phyloP scores from a whole-genome alignment of 2,329 filamentous ascomycete genomes.

The Penicillium hordei region DNA sequence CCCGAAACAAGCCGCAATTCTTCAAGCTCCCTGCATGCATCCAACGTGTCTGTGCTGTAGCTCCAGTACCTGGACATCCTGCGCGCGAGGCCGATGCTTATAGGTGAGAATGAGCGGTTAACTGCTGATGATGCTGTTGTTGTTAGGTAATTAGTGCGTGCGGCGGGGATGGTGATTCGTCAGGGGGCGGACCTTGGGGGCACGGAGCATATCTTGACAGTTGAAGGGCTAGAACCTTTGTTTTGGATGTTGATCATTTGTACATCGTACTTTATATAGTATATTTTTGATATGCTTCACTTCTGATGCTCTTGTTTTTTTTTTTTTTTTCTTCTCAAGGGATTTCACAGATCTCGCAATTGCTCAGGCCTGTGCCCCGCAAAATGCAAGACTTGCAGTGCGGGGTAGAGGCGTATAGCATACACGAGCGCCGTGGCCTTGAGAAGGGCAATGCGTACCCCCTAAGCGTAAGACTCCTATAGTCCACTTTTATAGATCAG shows the following conservation, averaged over 20 bases:
- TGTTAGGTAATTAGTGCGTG: slow-evolving; percentile 37
- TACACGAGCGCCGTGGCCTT: neutral
- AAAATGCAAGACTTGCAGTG: slow-evolving; percentile 27
- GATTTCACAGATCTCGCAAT: slow-evolving; percentile 16
- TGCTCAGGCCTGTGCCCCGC: slow-evolving; percentile 22
- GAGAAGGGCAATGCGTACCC: neutral
- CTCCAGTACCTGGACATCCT: slow-evolving; percentile 14
- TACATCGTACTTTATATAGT: neutral
- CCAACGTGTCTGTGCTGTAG: slow-evolving; percentile 6
- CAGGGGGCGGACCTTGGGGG: slow-evolving; percentile 7
- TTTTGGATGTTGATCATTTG: slow-evolving; percentile 7
- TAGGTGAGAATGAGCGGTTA: slow-evolving; percentile 9
- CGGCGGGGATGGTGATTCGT: slow-evolving; percentile 27
- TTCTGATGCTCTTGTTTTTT: neutral
- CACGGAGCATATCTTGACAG: slow-evolving; percentile 30
- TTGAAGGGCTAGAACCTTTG: slow-evolving; percentile 16
- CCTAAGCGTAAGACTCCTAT: neutral
- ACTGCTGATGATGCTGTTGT: slow-evolving; percentile 7
- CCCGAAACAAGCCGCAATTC: slow-evolving; percentile 3
- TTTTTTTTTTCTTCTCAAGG: neutral
- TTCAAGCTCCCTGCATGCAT: slow-evolving; percentile 2
- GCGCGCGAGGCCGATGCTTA: slow-evolving; percentile 5
- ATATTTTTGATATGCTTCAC: slow-evolving; percentile 1
- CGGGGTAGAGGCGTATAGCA: slow-evolving; percentile 24
- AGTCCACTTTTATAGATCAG: slow-evolving; percentile 10